Evolutionary conservation across 257 asterid species (phyloP), one percentile per base, ranked within the genome.

Genomic region (Rauvolfia tetraphylla): DNA sequence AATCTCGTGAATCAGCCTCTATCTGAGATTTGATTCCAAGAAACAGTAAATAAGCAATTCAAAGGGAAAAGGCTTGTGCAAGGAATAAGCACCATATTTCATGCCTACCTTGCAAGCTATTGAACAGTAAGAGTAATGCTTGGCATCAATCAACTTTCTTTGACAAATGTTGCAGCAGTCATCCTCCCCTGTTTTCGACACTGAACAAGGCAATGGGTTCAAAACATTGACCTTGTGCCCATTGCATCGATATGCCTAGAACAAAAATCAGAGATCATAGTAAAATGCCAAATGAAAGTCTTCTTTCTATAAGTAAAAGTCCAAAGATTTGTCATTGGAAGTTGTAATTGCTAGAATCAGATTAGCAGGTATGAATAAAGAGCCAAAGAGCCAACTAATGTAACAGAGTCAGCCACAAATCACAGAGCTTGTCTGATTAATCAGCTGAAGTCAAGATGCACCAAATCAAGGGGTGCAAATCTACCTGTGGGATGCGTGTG

Each of bases 221-320:
- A 69, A 69, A 44, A 44, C 58, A 69, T 42, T 22, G 42, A 46
- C 59, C 44, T 71, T 48, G 1, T 48, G 61, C 7, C 61, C 56
- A 31, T 71, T 71, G 46, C 29, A 49, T 71, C 62, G 36, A 56
- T 71, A 49, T 48, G 46, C 9, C 75, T 48, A 36, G 44, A 71
- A 49, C 11, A 71, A 29, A 0, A 71, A 18, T 31, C 25, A 36
- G n/a, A 49, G 41, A 68, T 0, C 20, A 10, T 3, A 46, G 22
- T 22, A 9, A 14, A 71, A 27, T 29, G 44, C 58, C 17, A 5
- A 27, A 44, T 18, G 10, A 18, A 36, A 48, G 10, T 13, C 10
- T 46, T 46, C 5, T 46, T 46, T 46, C 51, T 46, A 46, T 46
- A 11, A 41, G 10, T 46, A 11, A 46, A 1, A 46, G 14, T 46